These are phyloP conservation scores for Neurospora cerealis DNA, from an alignment of 495 filamentous ascomycete genomes.

Conservation along the genomic window DNA sequence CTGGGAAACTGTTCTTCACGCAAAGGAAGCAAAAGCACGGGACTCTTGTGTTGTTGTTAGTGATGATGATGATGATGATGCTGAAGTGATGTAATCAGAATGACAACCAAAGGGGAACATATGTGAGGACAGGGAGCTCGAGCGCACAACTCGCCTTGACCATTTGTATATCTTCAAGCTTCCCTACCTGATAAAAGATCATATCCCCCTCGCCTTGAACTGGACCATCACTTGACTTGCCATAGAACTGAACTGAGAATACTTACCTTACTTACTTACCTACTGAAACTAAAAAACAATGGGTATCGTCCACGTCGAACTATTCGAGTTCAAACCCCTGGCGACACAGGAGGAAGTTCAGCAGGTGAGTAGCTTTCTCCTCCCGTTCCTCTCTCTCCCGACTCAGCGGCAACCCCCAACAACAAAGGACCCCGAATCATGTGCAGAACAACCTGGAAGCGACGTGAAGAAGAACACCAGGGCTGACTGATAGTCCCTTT, in stretches of 20 bases:
- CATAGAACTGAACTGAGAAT: background rate
- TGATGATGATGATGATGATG: background rate
- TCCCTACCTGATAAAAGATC: background rate
- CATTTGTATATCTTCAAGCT: background rate
- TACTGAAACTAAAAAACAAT: background rate
- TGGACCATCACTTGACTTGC: background rate
- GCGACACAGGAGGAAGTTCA: constrained; percentile 6
- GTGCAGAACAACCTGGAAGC: too few species aligned
- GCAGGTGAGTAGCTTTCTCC: background rate
- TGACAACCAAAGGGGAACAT: background rate
- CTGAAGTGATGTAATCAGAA: background rate
- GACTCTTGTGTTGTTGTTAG: background rate
- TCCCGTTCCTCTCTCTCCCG: background rate
- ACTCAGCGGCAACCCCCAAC: background rate
- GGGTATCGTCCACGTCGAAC: constrained; percentile 3
- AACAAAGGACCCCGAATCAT: too few species aligned
- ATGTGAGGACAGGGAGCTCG: background rate
- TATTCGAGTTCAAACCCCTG: constrained; percentile 5
- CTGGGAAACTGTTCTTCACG: background rate
- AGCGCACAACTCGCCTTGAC: background rate
- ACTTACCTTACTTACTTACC: background rate
- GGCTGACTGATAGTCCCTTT: too few species aligned
- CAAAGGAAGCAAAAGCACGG: background rate
- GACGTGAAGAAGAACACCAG: too few species aligned
- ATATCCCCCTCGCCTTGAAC: background rate